phyloP scores from a whole-genome alignment of 768 basidiomycete species.

The Boletus sp. region DNA sequence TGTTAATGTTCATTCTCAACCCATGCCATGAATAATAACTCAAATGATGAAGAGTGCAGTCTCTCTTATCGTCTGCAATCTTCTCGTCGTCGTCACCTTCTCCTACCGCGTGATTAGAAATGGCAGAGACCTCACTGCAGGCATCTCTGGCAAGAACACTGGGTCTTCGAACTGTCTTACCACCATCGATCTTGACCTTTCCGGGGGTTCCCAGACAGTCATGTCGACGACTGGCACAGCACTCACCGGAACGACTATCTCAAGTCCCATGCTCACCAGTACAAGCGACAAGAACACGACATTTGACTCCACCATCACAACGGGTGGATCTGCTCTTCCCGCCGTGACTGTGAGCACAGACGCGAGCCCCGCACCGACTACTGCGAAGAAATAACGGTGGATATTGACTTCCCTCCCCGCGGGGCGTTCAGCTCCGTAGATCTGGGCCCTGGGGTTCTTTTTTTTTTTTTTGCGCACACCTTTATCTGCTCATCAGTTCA shows the following conservation, averaged over 20 bases:
- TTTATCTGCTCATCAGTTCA: background rate
- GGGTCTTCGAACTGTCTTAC: constrained; percentile 17
- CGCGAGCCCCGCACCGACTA: background rate
- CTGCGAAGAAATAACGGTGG: background rate
- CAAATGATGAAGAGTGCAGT: constrained; percentile 28
- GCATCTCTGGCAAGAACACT: background rate
- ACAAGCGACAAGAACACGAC: background rate
- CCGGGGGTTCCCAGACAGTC: background rate
- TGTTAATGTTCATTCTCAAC: background rate
- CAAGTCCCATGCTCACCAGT: background rate
- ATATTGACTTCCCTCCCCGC: background rate
- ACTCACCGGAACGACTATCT: constrained; percentile 4
- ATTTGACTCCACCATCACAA: background rate
- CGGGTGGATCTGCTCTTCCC: background rate
- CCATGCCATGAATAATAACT: background rate
- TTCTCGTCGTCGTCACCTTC: constrained; percentile 38
- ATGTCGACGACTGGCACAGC: background rate
- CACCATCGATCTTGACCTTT: constrained; percentile 23
- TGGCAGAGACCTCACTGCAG: constrained; percentile 10
- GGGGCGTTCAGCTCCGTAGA: background rate
- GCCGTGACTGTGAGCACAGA: background rate
- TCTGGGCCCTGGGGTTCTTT: background rate
- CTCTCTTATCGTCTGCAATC: constrained; percentile 41
- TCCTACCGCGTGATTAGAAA: constrained; percentile 23
- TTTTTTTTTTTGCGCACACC: background rate